These are phyloP conservation scores for Aspergillus proliferans DNA, from an alignment of 2,329 filamentous ascomycete genomes.

Conservation along the genomic window DNA sequence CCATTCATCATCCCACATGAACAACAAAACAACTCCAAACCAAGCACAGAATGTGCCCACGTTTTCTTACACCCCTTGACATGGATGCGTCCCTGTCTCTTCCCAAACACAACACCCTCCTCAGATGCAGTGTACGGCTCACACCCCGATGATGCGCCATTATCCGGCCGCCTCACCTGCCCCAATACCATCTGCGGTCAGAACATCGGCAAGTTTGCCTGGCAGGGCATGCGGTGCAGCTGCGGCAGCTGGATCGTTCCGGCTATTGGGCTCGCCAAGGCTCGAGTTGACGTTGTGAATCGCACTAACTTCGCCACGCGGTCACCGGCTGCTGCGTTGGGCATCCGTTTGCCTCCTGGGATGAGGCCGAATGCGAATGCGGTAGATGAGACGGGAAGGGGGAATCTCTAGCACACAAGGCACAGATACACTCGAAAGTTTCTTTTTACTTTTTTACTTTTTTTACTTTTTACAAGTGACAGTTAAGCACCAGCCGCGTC, in stretches of 20 bases:
- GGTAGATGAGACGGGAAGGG: conserved; percentile 12
- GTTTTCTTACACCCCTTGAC: conserved; percentile 86
- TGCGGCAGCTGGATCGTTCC: conserved; percentile 88
- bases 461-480: too few relatives aligned
- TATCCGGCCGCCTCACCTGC: conserved; percentile 80
- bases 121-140: conserved; percentile 13
- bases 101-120: conserved; percentile 21
- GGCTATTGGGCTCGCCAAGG: conserved; percentile 77
- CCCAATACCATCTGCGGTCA: conserved; percentile 71
- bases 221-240: conserved; percentile 90
- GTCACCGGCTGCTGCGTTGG: conserved; percentile 19
- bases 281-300: conserved; percentile 71
- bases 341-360: conserved; percentile 36
- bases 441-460: too few relatives aligned
- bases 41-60: conserved; percentile 60
- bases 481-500: too few relatives aligned
- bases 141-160: conserved; percentile 52
- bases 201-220: conserved; percentile 87
- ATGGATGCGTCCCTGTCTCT: conserved; percentile 87
- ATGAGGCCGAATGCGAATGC: conserved; percentile 21
- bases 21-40: conserved; percentile 15
- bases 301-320: conserved; percentile 18
- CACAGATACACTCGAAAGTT: too few relatives aligned
- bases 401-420: conserved; percentile 15
- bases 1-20: conserved; percentile 64